phyloP scores from a whole-genome alignment of 2,329 filamentous ascomycete genomes.

The Aspergillus pseudoglaucus region DNA sequence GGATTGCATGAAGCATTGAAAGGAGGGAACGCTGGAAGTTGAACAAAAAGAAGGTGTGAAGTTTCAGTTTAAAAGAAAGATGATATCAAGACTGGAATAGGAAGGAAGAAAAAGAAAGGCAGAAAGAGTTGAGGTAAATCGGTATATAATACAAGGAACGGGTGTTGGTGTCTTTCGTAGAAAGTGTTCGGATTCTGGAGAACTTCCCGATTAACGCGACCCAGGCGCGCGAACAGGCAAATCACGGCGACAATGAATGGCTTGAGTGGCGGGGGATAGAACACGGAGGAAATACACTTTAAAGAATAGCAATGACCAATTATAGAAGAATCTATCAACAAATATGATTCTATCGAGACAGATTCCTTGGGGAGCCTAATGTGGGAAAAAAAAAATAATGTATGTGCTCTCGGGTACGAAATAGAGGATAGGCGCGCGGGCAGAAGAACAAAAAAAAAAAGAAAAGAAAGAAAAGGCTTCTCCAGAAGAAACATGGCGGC shows the following conservation, averaged over 20 bases:
- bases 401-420: too few relatives aligned
- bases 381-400: too few relatives aligned
- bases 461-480: too few relatives aligned
- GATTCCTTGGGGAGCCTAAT: too few relatives aligned
- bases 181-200: neutral
- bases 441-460: too few relatives aligned
- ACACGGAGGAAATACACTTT: neutral
- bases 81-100: neutral
- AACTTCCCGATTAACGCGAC: conserved; percentile 10
- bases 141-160: neutral
- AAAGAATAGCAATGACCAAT: too few relatives aligned
- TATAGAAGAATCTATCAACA: too few relatives aligned
- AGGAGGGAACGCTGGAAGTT: neutral
- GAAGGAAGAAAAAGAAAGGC: conserved; percentile 1
- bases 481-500: too few relatives aligned
- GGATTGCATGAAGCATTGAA: neutral
- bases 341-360: too few relatives aligned
- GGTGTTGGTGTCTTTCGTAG: neutral
- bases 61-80: neutral
- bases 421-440: too few relatives aligned
- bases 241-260: conserved; percentile 3
- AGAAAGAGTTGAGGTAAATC: neutral
- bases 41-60: neutral
- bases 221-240: conserved; percentile 6
- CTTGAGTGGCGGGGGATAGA: conserved; percentile 2